A percentile compares a stretch with the other conserved stretches of the same genome.
These are phyloP conservation scores for Leccinellum luteum DNA, from an alignment of 768 basidiomycete genomes.

Conservation along the genomic window DNA sequence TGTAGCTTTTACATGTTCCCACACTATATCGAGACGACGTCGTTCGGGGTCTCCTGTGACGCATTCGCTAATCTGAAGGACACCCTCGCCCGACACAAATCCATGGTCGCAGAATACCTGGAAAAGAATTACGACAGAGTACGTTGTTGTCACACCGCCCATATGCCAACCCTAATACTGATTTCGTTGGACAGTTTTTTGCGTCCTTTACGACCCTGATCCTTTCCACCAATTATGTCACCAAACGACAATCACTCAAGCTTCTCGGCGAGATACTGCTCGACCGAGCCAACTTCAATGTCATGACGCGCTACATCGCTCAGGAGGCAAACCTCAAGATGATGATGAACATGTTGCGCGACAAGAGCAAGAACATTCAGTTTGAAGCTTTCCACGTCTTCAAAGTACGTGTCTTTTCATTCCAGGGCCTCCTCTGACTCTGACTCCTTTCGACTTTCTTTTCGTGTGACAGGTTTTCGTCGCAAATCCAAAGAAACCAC, in stretches of 20 bases:
- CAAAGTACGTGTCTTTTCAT: conserved; percentile 61
- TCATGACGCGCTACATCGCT: conserved; percentile 97
- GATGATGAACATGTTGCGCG: conserved; percentile 99
- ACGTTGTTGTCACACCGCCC: conserved; percentile 25
- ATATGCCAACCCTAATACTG: neutral
- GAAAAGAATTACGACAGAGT: conserved; percentile 97
- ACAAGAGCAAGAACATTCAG: conserved; percentile 99
- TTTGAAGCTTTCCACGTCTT: conserved; percentile 99
- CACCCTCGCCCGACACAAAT: conserved; percentile 93
- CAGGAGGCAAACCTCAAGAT: conserved; percentile 96
- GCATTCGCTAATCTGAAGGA: conserved; percentile 98
- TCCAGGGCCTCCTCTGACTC: neutral
- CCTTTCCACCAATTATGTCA: conserved; percentile 94
- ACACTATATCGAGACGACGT: conserved; percentile 94
- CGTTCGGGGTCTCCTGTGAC: conserved; percentile 97
- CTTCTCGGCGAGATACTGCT: conserved; percentile 96
- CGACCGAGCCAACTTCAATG: conserved; percentile 95
- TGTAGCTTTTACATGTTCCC: conserved; percentile 75
- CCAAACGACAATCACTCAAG: conserved; percentile 98
- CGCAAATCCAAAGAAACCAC: conserved; percentile 98
- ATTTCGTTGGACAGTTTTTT: conserved; percentile 74
- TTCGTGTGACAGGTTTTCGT: conserved; percentile 82
- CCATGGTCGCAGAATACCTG: conserved; percentile 96
- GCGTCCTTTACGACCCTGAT: conserved; percentile 91
- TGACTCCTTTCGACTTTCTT: neutral